phyloP scores from a whole-genome alignment of 2,329 filamentous ascomycete genomes.

The Claviceps cyperi region DNA sequence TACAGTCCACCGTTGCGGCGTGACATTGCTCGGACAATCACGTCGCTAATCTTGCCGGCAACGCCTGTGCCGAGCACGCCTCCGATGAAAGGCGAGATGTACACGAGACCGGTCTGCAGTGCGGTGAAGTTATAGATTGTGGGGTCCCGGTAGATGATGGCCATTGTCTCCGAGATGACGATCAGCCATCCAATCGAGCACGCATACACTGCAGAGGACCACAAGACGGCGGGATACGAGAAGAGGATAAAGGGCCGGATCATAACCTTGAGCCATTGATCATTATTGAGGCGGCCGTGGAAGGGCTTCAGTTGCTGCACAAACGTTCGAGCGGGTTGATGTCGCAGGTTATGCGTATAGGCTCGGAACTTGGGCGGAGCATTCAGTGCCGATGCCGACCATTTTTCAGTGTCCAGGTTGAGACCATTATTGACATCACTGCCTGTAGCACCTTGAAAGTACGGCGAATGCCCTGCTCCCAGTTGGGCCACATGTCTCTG shows the following conservation, averaged over 20 bases:
- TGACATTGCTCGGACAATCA: constrained; percentile 71
- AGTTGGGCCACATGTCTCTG: background rate
- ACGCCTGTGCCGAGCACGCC: constrained; percentile 84
- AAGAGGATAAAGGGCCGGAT: constrained; percentile 73
- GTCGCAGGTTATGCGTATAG: constrained; percentile 59
- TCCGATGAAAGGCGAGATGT: constrained; percentile 79
- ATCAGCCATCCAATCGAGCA: constrained; percentile 92
- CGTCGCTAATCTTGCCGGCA: constrained; percentile 73
- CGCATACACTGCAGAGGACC: constrained; percentile 73
- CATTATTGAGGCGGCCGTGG: constrained; percentile 63
- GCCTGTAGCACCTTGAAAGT: constrained; percentile 4
- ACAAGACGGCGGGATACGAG: constrained; percentile 76
- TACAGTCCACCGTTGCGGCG: constrained; percentile 83
- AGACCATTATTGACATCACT: constrained; percentile 13
- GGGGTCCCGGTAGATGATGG: constrained; percentile 59
- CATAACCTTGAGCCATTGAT: constrained; percentile 68
- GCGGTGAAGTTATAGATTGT: constrained; percentile 67
- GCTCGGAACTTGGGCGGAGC: constrained; percentile 22
- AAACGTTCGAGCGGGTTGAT: constrained; percentile 56
- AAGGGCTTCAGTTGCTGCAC: constrained; percentile 59
- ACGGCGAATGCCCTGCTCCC: constrained; percentile 1
- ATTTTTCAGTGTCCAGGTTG: constrained; percentile 28
- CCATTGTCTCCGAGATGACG: constrained; percentile 77
- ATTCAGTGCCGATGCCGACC: constrained; percentile 22
- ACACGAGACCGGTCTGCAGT: constrained; percentile 71